Base-by-base conservation (phyloP, 306 rosid genomes). In the Alnus glutinosa region DNA sequence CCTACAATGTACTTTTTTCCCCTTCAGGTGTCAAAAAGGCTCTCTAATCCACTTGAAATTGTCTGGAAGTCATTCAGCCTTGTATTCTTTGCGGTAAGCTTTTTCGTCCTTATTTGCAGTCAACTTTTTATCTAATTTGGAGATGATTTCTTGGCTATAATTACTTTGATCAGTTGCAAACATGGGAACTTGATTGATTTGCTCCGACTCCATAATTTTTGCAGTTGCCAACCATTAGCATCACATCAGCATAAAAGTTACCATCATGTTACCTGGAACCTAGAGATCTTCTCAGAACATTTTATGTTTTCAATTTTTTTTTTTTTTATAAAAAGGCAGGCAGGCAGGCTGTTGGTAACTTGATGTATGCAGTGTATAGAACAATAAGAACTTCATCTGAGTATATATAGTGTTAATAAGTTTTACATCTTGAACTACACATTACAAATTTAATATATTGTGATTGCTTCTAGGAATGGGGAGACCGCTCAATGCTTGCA, bases 401-500 rank as follows among this genome's bases (percentile, higher is more conserved):
- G 9, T 11, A 57, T 71, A 55, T 70, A 55, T 71, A 63, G 55
- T 23, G 75, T 55, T 42, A 9, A 55, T 68, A 62, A 52, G 39
- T 72, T 73, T 69, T 37, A 30, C 81, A 36, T 57, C 70, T 71
- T 80, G 67, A 18, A 42, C 61, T 74, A 55, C 67, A 46, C 50
- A 57, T 72, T 75, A 72, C 78, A 39, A 81, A 68, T 51, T 66
- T 36, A 47, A 18, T 32, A 70, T 15, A 19, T 55, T 83, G 78
- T 42, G 46, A 75, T 90, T 89, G 58, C 50, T 78, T 73, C 75
- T 86, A 96, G 99, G 99, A 96, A 93, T 96, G 99, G 98, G 98
- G 99, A 55, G 99, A 96, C 82, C 98, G 97, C 44, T 96, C 98
- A 39, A 93, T 96, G 99, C 99, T 96, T 80, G 99, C 97, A 44